Evolutionary conservation across 2,329 filamentous ascomycete genomes (phyloP).

Genomic region (Pezicula rhizophila): DNA sequence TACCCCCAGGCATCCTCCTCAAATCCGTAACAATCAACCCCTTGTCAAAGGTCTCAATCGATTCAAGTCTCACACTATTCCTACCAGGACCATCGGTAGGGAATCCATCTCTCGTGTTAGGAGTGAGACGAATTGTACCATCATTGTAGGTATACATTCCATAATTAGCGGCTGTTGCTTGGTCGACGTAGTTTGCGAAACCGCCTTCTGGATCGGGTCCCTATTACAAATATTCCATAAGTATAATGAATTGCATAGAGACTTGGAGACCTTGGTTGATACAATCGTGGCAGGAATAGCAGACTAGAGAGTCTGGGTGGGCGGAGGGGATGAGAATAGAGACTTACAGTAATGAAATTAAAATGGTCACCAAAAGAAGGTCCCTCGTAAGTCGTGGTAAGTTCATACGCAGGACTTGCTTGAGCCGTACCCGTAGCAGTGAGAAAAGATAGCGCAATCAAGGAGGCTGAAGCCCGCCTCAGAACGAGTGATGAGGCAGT

Average conservation of each 20-base stretch:
- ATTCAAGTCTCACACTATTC: slow-evolving; percentile 44
- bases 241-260: not conserved
- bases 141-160: not conserved
- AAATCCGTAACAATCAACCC: slow-evolving; percentile 50
- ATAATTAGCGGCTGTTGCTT: not conserved
- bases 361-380: not conserved
- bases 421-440: not conserved
- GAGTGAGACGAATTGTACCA: not conserved
- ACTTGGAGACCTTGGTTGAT: not conserved
- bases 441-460: not conserved
- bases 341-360: not conserved
- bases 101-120: not conserved
- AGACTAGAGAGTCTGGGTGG: too few relatives aligned
- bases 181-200: not conserved
- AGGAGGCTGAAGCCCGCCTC: not conserved
- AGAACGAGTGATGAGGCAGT: not conserved
- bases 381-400: not conserved
- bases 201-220: not conserved
- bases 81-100: not conserved
- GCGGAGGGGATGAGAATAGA: not conserved
- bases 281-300: too few relatives aligned
- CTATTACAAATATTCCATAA: not conserved
- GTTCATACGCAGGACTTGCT: not conserved
- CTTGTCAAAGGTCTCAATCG: slow-evolving; percentile 42
- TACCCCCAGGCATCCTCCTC: slow-evolving; percentile 45